Base-by-base conservation (phyloP, 148 eudicot genomes). In the Diospyros kaki region DNA sequence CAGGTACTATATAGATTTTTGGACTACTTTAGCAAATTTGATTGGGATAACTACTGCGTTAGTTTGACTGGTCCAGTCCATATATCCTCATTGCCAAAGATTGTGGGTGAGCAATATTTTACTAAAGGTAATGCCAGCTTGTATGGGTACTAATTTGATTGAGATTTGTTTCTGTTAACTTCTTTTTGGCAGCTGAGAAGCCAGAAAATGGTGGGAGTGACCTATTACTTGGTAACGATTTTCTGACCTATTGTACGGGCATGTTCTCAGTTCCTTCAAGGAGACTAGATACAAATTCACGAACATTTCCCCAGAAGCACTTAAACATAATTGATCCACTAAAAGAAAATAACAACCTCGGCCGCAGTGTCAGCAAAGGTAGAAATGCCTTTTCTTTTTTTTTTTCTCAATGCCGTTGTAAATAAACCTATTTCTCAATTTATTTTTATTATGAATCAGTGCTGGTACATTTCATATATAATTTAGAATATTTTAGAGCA, bases 301-400 rank as follows among this genome's bases (percentile, higher is more conserved):
- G 83, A 71, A 81, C 77, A 45, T 89, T 92, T 80, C 65, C 66
- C 48, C 79, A 50, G 64, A 95, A 92, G 83, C 85, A 89, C 84
- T 93, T 95, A 52, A 95, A 95, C 77, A 95, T 95, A 79, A 86
- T 95, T 52, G 98, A 95, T 83, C 98, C 98, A 4, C 86, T 95
- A 7, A 92, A 87, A 79, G 93, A 86, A 66, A 87, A 77, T 61
- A 95, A 94, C 84, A 95, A 95, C 87, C 96, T 95, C 64, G 98
- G 98, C 53, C 94, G 97, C 51, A 92, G 98, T 70, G 93, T 95
- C 65, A 95, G 94, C 82, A 86, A 87, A 95, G 98, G 98, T 95
- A 84, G 38, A 62, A 18, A 68, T 39, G 17, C 14, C 28, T 73
- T 66, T 71, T 51, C 53, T 48, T 51, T 28, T 28, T 59, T 58